phyloP scores from a whole-genome alignment of 2,329 filamentous ascomycete species.

The Epichloe brachyelytri region DNA sequence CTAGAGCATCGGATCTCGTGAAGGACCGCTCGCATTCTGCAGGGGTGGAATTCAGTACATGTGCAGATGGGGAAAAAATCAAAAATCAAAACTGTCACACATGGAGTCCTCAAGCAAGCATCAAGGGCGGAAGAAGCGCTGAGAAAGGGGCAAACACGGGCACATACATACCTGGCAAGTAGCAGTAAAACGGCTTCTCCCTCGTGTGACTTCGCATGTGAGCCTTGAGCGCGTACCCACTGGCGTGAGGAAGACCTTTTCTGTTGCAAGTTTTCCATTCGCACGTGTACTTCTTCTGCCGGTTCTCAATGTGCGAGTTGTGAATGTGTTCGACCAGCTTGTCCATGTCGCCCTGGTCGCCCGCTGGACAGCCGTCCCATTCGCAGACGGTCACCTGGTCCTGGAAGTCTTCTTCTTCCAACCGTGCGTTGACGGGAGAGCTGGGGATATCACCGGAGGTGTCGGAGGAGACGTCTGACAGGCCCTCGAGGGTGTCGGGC shows the following conservation, averaged over 20 bases:
- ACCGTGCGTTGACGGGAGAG: conserved; percentile 52
- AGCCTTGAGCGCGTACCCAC: conserved; percentile 87
- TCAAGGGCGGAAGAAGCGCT: background rate
- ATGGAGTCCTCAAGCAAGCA: background rate
- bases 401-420: conserved; percentile 62
- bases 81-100: conserved; percentile 6
- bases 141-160: background rate
- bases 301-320: conserved; percentile 82
- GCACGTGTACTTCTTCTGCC: conserved; percentile 95
- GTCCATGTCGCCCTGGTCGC: conserved; percentile 70
- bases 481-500: conserved; percentile 40
- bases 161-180: conserved; percentile 65
- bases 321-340: conserved; percentile 73
- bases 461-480: conserved; percentile 75
- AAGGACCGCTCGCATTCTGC: conserved; percentile 95
- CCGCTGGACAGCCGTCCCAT: conserved; percentile 62
- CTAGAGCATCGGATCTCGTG: conserved; percentile 85
- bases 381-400: conserved; percentile 68
- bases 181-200: conserved; percentile 97
- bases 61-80: background rate
- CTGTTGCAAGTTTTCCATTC: conserved; percentile 86
- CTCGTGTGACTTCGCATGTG: conserved; percentile 97
- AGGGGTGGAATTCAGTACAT: background rate
- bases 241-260: conserved; percentile 85
- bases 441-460: conserved; percentile 75